Evolutionary conservation across 306 rosid species (phyloP), one percentile per base, ranked within the genome.

Genomic region (Crotalaria pallida): DNA sequence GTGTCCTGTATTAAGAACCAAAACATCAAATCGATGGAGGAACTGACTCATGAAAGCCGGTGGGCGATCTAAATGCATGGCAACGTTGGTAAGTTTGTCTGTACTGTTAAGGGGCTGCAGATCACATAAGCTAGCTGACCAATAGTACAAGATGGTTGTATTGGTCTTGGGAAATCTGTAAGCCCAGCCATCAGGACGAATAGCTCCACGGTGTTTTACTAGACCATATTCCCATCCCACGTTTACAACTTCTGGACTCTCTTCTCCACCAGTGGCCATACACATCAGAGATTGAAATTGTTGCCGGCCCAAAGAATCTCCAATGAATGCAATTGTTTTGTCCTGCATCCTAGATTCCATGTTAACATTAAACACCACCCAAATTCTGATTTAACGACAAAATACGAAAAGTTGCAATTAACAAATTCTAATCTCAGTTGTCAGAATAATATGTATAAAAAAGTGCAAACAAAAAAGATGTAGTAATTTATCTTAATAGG

Each of bases 131-230:
- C 92, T 95, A 48, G 92, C 97, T 23, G 97, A 91, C 99, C 97
- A 95, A 76, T 91, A 91, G 71, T 91, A 91, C 53, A 91, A 82
- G 71, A 95, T 85, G 53, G 97, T 95, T 50, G 97, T 83, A 73
- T 95, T 89, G 19, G 96, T 95, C 53, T 77, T 58, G 15, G 84
- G 80, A 79, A 95, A 95, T 58, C 93, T 81, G 78, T 91, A 95
- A 55, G 94, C 99, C 90, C 96, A 95, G 27, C 99, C 99, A 69
- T 91, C 89, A 0, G 97, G 99, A 73, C 96, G 97, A 73, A 89
- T 81, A 58, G 96, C 96, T 73, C 96, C 89, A 0, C 83, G 88
- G 29, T 68, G 85, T 80, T 89, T 91, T 58, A 86, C 91, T 21
- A 91, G 89, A 71, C 84, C 96, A 22, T 87, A 95, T 64, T 84